Base-by-base conservation (phyloP, 1,284 basidiomycete species). In the Amylostereum chailletii region DNA sequence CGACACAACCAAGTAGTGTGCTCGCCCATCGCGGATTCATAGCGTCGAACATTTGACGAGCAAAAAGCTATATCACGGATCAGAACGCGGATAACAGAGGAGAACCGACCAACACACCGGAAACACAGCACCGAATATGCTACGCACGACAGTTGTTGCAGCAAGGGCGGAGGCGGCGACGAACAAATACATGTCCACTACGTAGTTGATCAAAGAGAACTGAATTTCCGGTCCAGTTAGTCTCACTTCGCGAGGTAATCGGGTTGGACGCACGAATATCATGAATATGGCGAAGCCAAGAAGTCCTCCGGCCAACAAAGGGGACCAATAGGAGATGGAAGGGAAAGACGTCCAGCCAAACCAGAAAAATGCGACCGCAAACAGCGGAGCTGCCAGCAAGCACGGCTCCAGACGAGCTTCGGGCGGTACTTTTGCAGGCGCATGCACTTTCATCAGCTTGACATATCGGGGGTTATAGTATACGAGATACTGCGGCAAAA, bases 331-430 rank as follows among this genome's bases (percentile, higher is more conserved):
- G 0, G 74, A 74, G 50, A 85, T 68, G 11, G 59, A 64, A 2
- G 77, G 68, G 51, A 66, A 79, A 0, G 78, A 77, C 2, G 79
- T 76, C 77, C 76, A 80, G 62, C 73, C 81, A 57, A 86, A 79
- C 81, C 81, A 81, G 65, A 86, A 86, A 62, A 83, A 80, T 1
- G 79, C 74, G 31, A 73, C 53, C 4, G 79, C 67, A 48, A 83
- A 74, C 4, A 80, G 56, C 0, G 81, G 82, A 0, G 75, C 76
- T 2, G 75, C 77, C 47, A 77, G 59, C 56, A 82, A 65, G 0
- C 72, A 71, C 42, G 78, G 71, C 31, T 74, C 71, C 11, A 90
- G 67, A 26, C 84, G 72, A 53, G 75, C 76, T 63, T 90, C 86
- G 0, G 86, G 86, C 2, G 81, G 76, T 2, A 79, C 86, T 5